Base-by-base conservation (phyloP, 371 early-diverging fungal genomes). In the Rhizopus stolonifer region DNA sequence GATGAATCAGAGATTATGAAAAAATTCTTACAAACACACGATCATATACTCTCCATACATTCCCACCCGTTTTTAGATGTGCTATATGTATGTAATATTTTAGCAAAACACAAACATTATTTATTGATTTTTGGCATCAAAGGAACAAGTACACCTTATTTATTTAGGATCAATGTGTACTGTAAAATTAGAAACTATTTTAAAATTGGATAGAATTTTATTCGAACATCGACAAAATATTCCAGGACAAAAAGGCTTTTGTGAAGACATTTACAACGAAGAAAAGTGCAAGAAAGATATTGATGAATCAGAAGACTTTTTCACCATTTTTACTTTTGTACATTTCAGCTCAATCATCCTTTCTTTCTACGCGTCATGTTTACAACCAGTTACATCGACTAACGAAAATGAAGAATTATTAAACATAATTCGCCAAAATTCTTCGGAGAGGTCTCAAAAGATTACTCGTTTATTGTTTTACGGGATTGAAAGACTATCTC, bases 151-250 rank as follows among this genome's bases (percentile, higher is more conserved):
- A 10, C 36, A 52, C 29, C n/a, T 21, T 21, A 39, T 61, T 3
- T 56, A 43, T 31, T 1, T 52, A 5, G 61, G 61, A 9, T 31
- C 10, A 9, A 26, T 36, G 1, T 56, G 52, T 44, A 47, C 56
- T 3, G 19, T 56, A 26, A 55, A 42, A 4, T 61, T 61, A 14
- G 56, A 61, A 38, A 42, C 56, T n/a, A 56, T 61, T 11, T 2
- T 61, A 0, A 31, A 23, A 15, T 14, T 56, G 32, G 52, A 56
- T 11, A 31, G 44, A 8, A 34, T 61, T 0, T 34, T 61, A 1
- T 31, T 10, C 2, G 61, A 61, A 23, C 52, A 43, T 47, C 25
- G 26, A 21, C 17, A 1, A 14, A 21, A 15, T 9, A 24, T 52
- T 11, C 56, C 57, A 6, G 22, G 29, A 3, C 44, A 49, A 33